phyloP scores from a whole-genome alignment of 805 yeast species.

The Ogataea saltuana region DNA sequence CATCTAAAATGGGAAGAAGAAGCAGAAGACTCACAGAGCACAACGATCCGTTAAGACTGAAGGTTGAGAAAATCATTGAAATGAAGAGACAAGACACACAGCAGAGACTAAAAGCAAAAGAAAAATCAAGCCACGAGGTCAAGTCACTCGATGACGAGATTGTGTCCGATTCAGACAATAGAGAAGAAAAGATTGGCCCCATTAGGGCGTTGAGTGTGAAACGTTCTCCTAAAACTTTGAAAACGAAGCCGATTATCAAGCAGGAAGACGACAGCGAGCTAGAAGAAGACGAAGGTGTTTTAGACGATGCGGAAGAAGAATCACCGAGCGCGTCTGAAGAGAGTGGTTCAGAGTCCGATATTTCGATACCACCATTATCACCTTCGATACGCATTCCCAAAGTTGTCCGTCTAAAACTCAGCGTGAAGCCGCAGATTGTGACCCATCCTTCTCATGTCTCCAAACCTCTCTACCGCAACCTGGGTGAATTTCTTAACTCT shows the following conservation, averaged over 20 bases:
- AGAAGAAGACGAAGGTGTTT: conserved; percentile 6
- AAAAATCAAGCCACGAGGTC: conserved; percentile 1
- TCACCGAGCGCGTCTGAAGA: conserved; percentile 1
- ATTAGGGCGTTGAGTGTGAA: background rate
- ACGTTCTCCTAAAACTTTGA: background rate
- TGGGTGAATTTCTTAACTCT: conserved; percentile 52
- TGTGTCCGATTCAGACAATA: conserved; percentile 1
- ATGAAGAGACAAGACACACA: conserved; percentile 4
- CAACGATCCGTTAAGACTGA: conserved; percentile 26
- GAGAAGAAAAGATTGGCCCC: conserved; percentile 2
- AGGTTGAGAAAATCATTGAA: conserved; percentile 22
- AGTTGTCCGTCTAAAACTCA: conserved; percentile 34
- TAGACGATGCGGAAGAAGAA: background rate
- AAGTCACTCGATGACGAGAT: conserved; percentile 5
- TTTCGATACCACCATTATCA: conserved; percentile 20
- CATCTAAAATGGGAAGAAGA: conserved; percentile 28
- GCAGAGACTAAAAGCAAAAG: conserved; percentile 1
- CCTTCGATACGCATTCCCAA: conserved; percentile 26
- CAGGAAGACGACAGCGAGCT: conserved; percentile 6
- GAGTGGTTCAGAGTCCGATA: conserved; percentile 19
- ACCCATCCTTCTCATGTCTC: conserved; percentile 62
- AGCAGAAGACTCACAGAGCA: conserved; percentile 26
- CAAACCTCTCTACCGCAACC: conserved; percentile 42
- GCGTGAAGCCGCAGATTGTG: conserved; percentile 47
- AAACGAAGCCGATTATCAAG: background rate